Conservation (phyloP, 768 basidiomycete species). For the Myochromella boudieri region DNA sequence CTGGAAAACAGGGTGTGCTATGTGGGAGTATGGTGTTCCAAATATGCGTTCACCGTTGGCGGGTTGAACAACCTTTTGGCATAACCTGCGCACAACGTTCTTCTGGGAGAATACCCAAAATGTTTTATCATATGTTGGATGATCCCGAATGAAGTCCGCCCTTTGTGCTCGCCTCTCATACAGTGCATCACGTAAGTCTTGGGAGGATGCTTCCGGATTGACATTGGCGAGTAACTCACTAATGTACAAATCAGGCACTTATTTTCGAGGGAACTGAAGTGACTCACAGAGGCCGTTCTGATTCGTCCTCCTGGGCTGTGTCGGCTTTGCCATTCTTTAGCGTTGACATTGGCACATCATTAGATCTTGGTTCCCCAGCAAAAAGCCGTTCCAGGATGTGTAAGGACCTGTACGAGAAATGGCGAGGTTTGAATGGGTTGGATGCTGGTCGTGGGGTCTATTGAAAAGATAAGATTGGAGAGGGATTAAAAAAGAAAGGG, state of each 20-base stretch:
- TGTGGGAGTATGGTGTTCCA: slow-evolving; percentile 66
- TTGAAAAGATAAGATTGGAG: slow-evolving; percentile 7
- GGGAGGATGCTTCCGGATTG: slow-evolving; percentile 50
- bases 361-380: slow-evolving; percentile 47
- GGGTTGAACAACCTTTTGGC: slow-evolving; percentile 82
- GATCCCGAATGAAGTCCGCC: slow-evolving; percentile 84
- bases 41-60: slow-evolving; percentile 85
- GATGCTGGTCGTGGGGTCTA: slow-evolving; percentile 23
- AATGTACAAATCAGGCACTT: background rate
- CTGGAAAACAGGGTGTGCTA: slow-evolving; percentile 73
- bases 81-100: slow-evolving; percentile 67
- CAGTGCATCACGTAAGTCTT: slow-evolving; percentile 59
- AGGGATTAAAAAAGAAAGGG: background rate
- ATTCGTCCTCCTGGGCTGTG: slow-evolving; percentile 48
- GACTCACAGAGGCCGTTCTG: slow-evolving; percentile 74
- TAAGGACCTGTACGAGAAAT: slow-evolving; percentile 58
- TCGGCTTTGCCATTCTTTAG: slow-evolving; percentile 44
- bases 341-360: slow-evolving; percentile 62
- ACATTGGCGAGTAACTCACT: slow-evolving; percentile 72
- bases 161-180: slow-evolving; percentile 74
- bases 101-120: slow-evolving; percentile 89
- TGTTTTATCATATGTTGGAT: slow-evolving; percentile 87
- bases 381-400: slow-evolving; percentile 66
- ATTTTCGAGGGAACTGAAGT: background rate
- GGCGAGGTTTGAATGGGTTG: slow-evolving; percentile 36